phyloP scores from a whole-genome alignment of 768 basidiomycete species.

The Leccinum subgranulosum region DNA sequence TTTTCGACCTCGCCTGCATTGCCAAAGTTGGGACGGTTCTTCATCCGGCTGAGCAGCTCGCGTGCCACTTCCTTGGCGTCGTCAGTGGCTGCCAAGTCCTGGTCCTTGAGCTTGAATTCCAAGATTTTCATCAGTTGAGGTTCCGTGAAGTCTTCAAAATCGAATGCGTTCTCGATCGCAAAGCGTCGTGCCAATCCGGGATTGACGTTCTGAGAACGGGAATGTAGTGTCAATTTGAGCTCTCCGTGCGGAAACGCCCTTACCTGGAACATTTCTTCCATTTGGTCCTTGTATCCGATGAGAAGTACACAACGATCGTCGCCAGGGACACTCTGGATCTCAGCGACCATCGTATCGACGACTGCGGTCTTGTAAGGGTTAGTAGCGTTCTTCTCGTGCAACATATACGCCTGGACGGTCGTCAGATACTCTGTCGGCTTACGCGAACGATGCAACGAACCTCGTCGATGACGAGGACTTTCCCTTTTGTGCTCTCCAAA shows the following conservation, averaged over 20 bases:
- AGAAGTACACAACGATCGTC: conserved; percentile 70
- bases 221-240: not conserved
- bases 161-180: conserved; percentile 65
- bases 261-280: conserved; percentile 76
- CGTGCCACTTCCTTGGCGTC: conserved; percentile 57
- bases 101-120: conserved; percentile 53
- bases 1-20: conserved; percentile 69
- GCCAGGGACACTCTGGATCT: conserved; percentile 66
- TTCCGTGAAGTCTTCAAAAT: conserved; percentile 62
- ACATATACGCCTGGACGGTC: conserved; percentile 60
- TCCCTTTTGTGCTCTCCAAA: conserved; percentile 54
- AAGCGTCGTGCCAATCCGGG: conserved; percentile 67
- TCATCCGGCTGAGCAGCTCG: conserved; percentile 37
- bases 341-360: conserved; percentile 73
- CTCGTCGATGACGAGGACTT: conserved; percentile 73
- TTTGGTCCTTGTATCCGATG: conserved; percentile 63
- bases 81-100: conserved; percentile 56
- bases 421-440: not conserved
- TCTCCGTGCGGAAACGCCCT: not conserved
- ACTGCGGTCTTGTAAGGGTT: conserved; percentile 66
- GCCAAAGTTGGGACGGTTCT: conserved; percentile 57
- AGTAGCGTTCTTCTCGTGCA: conserved; percentile 42
- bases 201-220: conserved; percentile 56
- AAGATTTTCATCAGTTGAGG: conserved; percentile 51
- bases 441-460: conserved; percentile 25